Evolutionary conservation across 768 basidiomycete species (phyloP).

Genomic region (Mycena metata): DNA sequence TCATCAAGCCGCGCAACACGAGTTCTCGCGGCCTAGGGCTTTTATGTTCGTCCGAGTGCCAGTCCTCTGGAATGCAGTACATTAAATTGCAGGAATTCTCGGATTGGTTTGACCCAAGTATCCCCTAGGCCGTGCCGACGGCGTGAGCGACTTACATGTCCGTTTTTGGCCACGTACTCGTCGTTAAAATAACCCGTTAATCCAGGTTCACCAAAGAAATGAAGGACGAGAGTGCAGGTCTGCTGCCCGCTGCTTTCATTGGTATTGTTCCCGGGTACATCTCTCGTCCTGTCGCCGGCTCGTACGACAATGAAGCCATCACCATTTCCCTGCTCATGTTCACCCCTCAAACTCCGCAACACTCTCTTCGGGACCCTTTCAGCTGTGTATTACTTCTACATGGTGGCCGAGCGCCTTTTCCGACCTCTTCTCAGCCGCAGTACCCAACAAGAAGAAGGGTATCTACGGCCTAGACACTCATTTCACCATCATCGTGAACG

Average conservation of each 20-base stretch:
- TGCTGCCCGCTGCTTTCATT: constrained; percentile 98
- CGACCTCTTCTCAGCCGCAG: constrained; percentile 58
- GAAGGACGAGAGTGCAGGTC: constrained; percentile 95
- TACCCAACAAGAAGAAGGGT: constrained; percentile 63
- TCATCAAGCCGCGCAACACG: constrained; percentile 86
- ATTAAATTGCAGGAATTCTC: constrained; percentile 86
- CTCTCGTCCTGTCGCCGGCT: constrained; percentile 98
- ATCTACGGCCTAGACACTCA: constrained; percentile 92
- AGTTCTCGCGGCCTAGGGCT: constrained; percentile 92
- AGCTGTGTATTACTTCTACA: constrained; percentile 99
- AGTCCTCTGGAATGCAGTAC: background rate
- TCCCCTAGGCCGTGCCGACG: constrained; percentile 95
- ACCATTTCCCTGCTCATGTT: constrained; percentile 99
- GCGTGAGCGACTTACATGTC: constrained; percentile 98
- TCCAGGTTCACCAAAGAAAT: constrained; percentile 95
- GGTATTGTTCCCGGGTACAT: constrained; percentile 99
- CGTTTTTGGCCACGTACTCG: constrained; percentile 43
- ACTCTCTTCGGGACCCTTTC: constrained; percentile 91
- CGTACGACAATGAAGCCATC: constrained; percentile 99
- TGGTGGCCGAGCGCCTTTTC: constrained; percentile 86
- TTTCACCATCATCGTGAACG: constrained; percentile 78
- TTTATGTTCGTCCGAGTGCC: constrained; percentile 77
- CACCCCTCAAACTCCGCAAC: constrained; percentile 95
- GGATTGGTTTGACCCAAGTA: constrained; percentile 99
- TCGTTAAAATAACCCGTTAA: constrained; percentile 6